Evolutionary conservation across 805 yeast species (phyloP).

Genomic region (Sugiyamaella marilandica): DNA sequence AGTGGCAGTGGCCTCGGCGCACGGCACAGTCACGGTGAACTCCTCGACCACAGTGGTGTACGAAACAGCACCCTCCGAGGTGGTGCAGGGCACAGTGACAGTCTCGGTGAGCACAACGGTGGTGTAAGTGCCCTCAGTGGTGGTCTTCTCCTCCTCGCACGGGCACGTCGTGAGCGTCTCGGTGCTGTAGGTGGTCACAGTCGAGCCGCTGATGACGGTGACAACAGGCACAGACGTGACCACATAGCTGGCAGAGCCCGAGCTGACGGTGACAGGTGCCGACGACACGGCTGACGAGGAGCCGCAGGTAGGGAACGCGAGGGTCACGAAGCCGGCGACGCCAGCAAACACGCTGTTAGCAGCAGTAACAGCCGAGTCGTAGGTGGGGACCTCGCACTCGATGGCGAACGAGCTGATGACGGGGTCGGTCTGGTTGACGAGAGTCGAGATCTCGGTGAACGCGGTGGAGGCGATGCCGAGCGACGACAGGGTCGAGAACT

Average conservation of each 20-base stretch:
- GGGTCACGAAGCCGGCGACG: neutral
- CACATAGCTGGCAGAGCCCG: neutral
- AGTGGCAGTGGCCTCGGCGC: neutral
- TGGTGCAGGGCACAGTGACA: slow-evolving; percentile 1
- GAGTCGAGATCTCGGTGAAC: neutral
- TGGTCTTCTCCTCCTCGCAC: slow-evolving; percentile 7
- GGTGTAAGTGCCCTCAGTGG: neutral
- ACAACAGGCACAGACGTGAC: neutral
- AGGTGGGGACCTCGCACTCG: neutral
- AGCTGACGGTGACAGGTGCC: neutral
- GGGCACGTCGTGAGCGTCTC: slow-evolving; percentile 3
- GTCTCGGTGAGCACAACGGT: neutral
- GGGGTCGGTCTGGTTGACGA: neutral
- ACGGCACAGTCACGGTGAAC: slow-evolving; percentile 7
- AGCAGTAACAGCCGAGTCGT: neutral
- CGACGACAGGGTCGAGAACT: neutral
- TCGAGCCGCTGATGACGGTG: neutral
- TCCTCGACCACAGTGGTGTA: slow-evolving; percentile 3
- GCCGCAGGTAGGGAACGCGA: neutral
- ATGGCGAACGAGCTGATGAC: neutral
- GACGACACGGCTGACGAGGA: slow-evolving; percentile 1
- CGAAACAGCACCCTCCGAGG: neutral
- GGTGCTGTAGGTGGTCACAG: neutral
- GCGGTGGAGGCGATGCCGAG: neutral
- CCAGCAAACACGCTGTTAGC: neutral